Evolutionary conservation across 352 stramenopile species (phyloP), one percentile per base, ranked within the genome.

Genomic region (Saprolegnia diclina): DNA sequence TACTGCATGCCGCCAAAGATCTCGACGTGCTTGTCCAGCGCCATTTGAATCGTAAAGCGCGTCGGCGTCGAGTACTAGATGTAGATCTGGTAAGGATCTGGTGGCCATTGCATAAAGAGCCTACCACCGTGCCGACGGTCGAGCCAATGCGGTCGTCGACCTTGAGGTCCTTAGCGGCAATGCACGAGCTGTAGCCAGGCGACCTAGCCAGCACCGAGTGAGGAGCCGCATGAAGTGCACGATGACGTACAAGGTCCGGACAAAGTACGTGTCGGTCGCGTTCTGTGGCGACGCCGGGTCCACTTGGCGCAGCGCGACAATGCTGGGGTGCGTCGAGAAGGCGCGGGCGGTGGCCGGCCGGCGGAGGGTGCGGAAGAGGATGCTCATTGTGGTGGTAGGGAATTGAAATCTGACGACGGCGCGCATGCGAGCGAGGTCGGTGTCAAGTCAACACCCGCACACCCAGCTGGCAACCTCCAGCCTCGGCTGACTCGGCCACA

Each of bases 1-100:
- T 88, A 95, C 77, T 96, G 85, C 42, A 94, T 74, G 29, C 88
- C 88, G 26, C 83, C 85, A 3, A 78, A 76, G 65, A 94, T 92
- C 66, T 90, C 81, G 32, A 96, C 76, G 80, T 96, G 88, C 79
- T 91, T 89, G 65, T 82, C 56, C 4, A 76, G 73, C 37, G 82
- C 80, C 63, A 92, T 79, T 71, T 94, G 85, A 56, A 96, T 81
- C 10, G 88, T 96, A 67, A 91, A 95, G 14, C 87, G 78, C 61
- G 85, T 93, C 45, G 85, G 79, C n/a, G 76, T 73, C 2, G 76
- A 75, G 73, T 93, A 80, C 73, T 81, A 72, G 13, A 19, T 45
- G 10, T 4, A n/a, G n/a, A 11, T n/a, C 26, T 21, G 35, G 46
- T 5, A 67, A 21, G 7, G 7, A 53, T 26, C 9, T 52, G 1